Conservation (phyloP, 2,329 filamentous ascomycete species). For the Aureobasidium sp. region DNA sequence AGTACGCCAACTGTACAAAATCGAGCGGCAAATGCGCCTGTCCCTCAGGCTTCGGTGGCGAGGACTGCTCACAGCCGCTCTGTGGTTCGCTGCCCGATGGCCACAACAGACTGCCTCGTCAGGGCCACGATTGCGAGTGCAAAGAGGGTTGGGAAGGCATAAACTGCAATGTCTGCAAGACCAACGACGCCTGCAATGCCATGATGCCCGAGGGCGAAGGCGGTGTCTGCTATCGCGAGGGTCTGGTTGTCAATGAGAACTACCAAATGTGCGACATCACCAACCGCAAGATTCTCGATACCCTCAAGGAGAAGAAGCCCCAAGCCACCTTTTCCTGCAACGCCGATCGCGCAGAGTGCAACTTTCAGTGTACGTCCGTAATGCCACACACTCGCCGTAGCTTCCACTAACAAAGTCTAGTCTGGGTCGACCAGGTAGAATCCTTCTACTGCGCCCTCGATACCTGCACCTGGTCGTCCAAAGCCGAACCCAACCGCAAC, state of each 20-base stretch:
- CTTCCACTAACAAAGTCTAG: conserved; percentile 38
- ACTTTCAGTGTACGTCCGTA: conserved; percentile 74
- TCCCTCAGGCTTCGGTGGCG: conserved; percentile 84
- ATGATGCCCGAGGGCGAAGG: conserved; percentile 76
- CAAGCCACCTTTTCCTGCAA: conserved; percentile 94
- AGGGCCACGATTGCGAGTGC: conserved; percentile 67
- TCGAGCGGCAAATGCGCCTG: conserved; percentile 90
- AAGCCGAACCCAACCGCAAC: conserved; percentile 63
- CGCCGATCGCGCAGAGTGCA: conserved; percentile 64
- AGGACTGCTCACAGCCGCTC: conserved; percentile 84
- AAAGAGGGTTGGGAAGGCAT: conserved; percentile 92
- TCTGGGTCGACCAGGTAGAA: conserved; percentile 90
- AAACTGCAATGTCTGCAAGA: conserved; percentile 91
- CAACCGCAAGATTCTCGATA: conserved; percentile 84
- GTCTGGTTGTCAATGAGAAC: conserved; percentile 85
- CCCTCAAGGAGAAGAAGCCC: conserved; percentile 75
- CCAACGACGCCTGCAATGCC: conserved; percentile 73
- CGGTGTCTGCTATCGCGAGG: conserved; percentile 86
- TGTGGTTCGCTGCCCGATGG: conserved; percentile 84
- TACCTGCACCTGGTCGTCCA: conserved; percentile 65
- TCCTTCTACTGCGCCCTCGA: conserved; percentile 93
- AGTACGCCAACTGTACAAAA: conserved; percentile 82
- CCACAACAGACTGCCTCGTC: conserved; percentile 65
- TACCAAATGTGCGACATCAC: conserved; percentile 98
- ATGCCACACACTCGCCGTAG: too few relatives aligned